Evolutionary conservation across 78 protist genomes (phyloP).

Genomic region (Creolimax fragrantissima): DNA sequence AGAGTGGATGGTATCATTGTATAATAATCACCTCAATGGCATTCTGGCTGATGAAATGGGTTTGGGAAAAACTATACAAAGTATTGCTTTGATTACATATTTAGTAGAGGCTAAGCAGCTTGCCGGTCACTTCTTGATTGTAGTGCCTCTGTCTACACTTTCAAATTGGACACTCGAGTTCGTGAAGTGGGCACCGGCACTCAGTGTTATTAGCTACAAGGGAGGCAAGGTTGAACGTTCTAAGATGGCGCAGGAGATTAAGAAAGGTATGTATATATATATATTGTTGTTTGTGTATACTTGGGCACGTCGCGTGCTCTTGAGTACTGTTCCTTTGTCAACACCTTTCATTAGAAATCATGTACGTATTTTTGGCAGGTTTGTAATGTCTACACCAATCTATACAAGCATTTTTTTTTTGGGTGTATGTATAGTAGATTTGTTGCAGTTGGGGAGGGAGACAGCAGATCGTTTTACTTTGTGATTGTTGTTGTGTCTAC

Average conservation of each 20-base stretch:
- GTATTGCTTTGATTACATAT: slow-evolving; percentile 63
- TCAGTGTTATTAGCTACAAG: slow-evolving; percentile 47
- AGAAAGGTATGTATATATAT: slow-evolving; percentile 9
- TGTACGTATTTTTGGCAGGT: too few species aligned
- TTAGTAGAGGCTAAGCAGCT: slow-evolving; percentile 48
- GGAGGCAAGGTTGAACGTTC: slow-evolving; percentile 52
- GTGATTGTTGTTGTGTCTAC: too few species aligned
- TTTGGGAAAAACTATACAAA: slow-evolving; percentile 93
- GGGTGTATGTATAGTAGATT: too few species aligned
- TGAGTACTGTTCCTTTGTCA: too few species aligned
- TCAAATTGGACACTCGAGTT: slow-evolving; percentile 88
- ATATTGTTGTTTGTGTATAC: neutral
- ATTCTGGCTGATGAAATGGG: slow-evolving; percentile 99
- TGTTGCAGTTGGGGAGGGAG: too few species aligned
- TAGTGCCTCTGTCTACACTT: slow-evolving; percentile 93
- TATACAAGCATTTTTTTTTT: too few species aligned
- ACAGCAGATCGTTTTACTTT: too few species aligned
- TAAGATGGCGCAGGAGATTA: neutral
- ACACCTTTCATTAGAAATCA: too few species aligned
- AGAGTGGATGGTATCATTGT: slow-evolving; percentile 85
- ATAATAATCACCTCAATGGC: slow-evolving; percentile 79
- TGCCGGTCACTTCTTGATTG: slow-evolving; percentile 85
- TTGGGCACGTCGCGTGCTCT: too few species aligned
- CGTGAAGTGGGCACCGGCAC: slow-evolving; percentile 70
- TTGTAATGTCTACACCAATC: too few species aligned